A percentile compares a stretch with the other conserved stretches of the same genome.
phyloP scores from a whole-genome alignment of 164 flowering plant genomes.

The Stephania cephalantha region DNA sequence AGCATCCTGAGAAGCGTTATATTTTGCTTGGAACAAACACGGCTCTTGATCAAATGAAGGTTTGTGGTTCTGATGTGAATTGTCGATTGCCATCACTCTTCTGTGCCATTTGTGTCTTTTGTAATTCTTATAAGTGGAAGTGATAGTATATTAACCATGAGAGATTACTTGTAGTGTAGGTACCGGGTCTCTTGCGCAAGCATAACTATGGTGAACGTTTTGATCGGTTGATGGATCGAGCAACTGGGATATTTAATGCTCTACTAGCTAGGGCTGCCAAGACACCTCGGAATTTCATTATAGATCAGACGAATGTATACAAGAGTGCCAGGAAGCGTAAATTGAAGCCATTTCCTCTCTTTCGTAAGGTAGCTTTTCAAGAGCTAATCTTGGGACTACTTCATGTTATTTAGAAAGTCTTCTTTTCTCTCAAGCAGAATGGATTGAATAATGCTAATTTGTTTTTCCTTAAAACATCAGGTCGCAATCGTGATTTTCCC shows the following conservation, averaged over 20 bases:
- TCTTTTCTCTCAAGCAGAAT: neutral
- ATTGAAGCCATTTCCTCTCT: slow-evolving; percentile 42
- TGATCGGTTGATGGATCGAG: slow-evolving; percentile 51
- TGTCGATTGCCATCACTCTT: neutral
- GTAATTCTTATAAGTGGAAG: neutral
- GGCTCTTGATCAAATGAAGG: slow-evolving; percentile 68
- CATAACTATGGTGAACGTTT: slow-evolving; percentile 57
- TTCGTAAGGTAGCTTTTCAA: slow-evolving; percentile 35
- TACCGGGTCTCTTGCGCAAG: slow-evolving; percentile 51
- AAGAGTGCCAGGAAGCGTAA: slow-evolving; percentile 59
- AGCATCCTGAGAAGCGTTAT: slow-evolving; percentile 57
- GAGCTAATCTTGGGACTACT: neutral
- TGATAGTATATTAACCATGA: neutral
- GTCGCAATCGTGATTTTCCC: slow-evolving; percentile 58
- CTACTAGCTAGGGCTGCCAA: slow-evolving; percentile 50
- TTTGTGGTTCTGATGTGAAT: slow-evolving; percentile 6
- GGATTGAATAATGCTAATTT: neutral
- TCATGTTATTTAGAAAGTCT: neutral
- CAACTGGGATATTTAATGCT: slow-evolving; percentile 49
- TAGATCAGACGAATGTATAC: slow-evolving; percentile 72
- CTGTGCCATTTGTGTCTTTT: neutral
- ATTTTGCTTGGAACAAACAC: slow-evolving; percentile 60
- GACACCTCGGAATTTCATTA: slow-evolving; percentile 44
- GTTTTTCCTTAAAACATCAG: slow-evolving; percentile 18
- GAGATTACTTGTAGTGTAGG: slow-evolving; percentile 30